Percentiles rank a stretch among this genome's conserved stretches.
These are phyloP conservation scores for Sarocladium brachiariae DNA, from an alignment of 2,329 filamentous ascomycete species.

Conservation along the genomic window DNA sequence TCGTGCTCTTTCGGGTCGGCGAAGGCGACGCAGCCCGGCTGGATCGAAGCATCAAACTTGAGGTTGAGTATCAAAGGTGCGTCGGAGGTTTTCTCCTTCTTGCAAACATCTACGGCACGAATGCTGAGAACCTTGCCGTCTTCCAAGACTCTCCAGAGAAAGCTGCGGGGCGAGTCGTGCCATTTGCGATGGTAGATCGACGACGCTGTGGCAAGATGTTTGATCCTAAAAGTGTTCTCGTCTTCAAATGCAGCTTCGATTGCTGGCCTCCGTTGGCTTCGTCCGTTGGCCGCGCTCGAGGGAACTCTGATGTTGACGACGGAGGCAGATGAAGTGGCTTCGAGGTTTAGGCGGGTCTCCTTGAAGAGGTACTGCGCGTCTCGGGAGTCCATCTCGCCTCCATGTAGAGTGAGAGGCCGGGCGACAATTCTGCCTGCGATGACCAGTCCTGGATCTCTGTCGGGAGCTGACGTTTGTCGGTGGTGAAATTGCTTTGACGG, in stretches of 20 bases:
- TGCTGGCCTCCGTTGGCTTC: slow-evolving; percentile 31
- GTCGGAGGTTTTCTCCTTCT: slow-evolving; percentile 55
- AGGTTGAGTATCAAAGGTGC: slow-evolving; percentile 71
- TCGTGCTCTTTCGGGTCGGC: slow-evolving; percentile 74
- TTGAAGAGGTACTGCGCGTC: slow-evolving; percentile 68
- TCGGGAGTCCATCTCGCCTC: slow-evolving; percentile 59
- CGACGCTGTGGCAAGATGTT: slow-evolving; percentile 68
- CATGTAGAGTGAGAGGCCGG: slow-evolving; percentile 36
- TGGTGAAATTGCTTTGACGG: slow-evolving; percentile 10
- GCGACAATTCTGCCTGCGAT: slow-evolving; percentile 10
- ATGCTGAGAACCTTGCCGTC: slow-evolving; percentile 75
- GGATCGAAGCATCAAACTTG: slow-evolving; percentile 66
- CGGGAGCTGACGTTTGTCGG: slow-evolving; percentile 13
- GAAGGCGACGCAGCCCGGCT: slow-evolving; percentile 72
- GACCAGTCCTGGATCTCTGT: slow-evolving; percentile 3
- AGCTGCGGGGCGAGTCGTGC: slow-evolving; percentile 70
- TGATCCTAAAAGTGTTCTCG: slow-evolving; percentile 65
- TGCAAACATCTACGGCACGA: slow-evolving; percentile 74
- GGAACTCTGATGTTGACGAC: slow-evolving; percentile 65
- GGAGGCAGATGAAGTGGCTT: slow-evolving; percentile 62
- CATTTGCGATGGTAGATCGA: slow-evolving; percentile 79
- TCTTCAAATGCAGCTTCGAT: slow-evolving; percentile 47
- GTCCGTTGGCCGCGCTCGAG: slow-evolving; percentile 40
- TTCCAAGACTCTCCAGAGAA: slow-evolving; percentile 86
- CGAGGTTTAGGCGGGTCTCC: slow-evolving; percentile 79